Conservation (phyloP, 164 flowering plant genomes). For the Vitis rotundifolia region DNA sequence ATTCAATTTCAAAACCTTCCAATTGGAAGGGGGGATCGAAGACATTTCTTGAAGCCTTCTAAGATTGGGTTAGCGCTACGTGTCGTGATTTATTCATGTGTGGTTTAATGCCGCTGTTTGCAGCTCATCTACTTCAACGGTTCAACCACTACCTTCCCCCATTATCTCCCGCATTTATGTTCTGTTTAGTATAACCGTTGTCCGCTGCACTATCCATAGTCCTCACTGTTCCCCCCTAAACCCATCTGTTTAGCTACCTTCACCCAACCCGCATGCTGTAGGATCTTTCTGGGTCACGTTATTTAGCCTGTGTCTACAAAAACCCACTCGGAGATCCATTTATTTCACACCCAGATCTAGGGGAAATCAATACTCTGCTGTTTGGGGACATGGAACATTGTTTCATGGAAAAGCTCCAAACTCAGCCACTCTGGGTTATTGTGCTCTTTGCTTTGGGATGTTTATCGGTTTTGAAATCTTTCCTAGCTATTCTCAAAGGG, state of each 20-base stretch:
- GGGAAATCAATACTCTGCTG: background rate
- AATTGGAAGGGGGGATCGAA: too few relatives aligned
- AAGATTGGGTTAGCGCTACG: too few relatives aligned
- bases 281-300: background rate
- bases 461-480: slow-evolving; percentile 20
- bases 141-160: slow-evolving; percentile 4
- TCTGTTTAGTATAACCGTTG: background rate
- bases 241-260: too few relatives aligned
- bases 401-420: slow-evolving; percentile 16
- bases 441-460: slow-evolving; percentile 50
- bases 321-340: background rate
- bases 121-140: slow-evolving; percentile 35
- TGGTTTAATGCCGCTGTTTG: slow-evolving; percentile 27
- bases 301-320: background rate
- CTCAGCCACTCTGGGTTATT: slow-evolving; percentile 43
- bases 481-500: slow-evolving; percentile 48
- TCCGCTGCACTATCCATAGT: background rate
- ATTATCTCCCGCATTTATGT: background rate
- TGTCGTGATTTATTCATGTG: background rate
- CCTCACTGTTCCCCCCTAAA: background rate
- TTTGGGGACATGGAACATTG: slow-evolving; percentile 21
- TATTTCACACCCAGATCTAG: slow-evolving; percentile 4
- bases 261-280: too few relatives aligned
- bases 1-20: too few relatives aligned
- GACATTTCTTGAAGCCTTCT: too few relatives aligned